A percentile compares a stretch with the other conserved stretches of the same genome.
Evolutionary conservation across 2,329 filamentous ascomycete species (phyloP).

Genomic region (Pseudocercospora vitis): DNA sequence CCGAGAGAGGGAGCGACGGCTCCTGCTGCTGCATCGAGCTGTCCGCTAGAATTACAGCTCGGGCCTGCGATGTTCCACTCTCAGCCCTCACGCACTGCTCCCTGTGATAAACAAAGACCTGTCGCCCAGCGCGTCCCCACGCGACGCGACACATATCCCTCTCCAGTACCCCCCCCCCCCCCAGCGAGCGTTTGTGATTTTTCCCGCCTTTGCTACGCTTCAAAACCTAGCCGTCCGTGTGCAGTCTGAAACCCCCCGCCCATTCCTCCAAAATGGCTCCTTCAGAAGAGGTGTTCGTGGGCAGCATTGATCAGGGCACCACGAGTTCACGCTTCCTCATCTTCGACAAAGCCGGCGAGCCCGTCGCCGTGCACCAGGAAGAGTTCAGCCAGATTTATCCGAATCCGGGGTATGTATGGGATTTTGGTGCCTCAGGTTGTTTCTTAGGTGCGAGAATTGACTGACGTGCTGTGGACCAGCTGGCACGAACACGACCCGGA

Average conservation of each 20-base stretch:
- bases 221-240: background rate
- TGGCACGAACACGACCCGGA: conserved; percentile 88
- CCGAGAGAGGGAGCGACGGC: conserved; percentile 17
- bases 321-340: conserved; percentile 89
- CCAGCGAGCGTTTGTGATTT: conserved; percentile 16
- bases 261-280: background rate
- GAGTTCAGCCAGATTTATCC: conserved; percentile 85
- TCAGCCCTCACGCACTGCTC: background rate
- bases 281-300: conserved; percentile 66
- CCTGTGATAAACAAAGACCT: conserved; percentile 15
- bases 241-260: background rate
- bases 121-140: conserved; percentile 7
- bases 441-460: conserved; percentile 1
- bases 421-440: background rate
- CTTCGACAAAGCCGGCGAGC: conserved; percentile 76
- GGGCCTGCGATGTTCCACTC: conserved; percentile 9
- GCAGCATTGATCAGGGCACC: conserved; percentile 87
- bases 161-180: no score
- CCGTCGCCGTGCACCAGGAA: conserved; percentile 79
- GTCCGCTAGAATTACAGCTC: conserved; percentile 13
- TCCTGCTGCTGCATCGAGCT: conserved; percentile 4
- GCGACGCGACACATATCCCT: background rate
- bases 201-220: background rate
- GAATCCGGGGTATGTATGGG: conserved; percentile 69
- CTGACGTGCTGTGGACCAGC: conserved; percentile 49